These are phyloP conservation scores for Yamadazyma dendronema DNA, from an alignment of 1,139 yeast species.

Conservation along the genomic window DNA sequence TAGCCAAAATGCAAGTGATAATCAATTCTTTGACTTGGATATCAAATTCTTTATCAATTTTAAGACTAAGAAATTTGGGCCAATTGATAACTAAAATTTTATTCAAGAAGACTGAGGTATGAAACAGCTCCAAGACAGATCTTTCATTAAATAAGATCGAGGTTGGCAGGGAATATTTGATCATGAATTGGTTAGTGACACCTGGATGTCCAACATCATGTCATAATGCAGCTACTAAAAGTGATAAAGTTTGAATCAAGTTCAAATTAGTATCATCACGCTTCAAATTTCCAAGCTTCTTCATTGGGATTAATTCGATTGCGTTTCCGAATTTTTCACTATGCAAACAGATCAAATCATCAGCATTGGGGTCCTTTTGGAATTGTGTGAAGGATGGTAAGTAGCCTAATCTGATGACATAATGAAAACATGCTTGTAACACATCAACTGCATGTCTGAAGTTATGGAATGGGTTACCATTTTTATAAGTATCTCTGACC, in stretches of 20 bases:
- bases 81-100: slow-evolving; percentile 59
- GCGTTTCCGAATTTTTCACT: slow-evolving; percentile 18
- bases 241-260: slow-evolving; percentile 52
- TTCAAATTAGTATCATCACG: slow-evolving; percentile 23
- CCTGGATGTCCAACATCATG: slow-evolving; percentile 98
- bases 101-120: slow-evolving; percentile 64
- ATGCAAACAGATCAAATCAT: slow-evolving; percentile 19
- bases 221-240: slow-evolving; percentile 83
- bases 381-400: slow-evolving; percentile 43
- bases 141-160: slow-evolving; percentile 60
- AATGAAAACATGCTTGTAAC: slow-evolving; percentile 80
- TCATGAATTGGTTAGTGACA: slow-evolving; percentile 74
- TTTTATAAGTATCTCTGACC: slow-evolving; percentile 74
- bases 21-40: slow-evolving; percentile 30
- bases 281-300: slow-evolving; percentile 4
- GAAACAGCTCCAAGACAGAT: slow-evolving; percentile 82
- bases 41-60: slow-evolving; percentile 19
- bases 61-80: slow-evolving; percentile 48
- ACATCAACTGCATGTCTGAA: slow-evolving; percentile 96
- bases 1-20: slow-evolving; percentile 64
- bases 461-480: slow-evolving; percentile 89
- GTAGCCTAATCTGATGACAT: slow-evolving; percentile 49
- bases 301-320: slow-evolving; percentile 15
- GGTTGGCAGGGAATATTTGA: slow-evolving; percentile 61
- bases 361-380: slow-evolving; percentile 28